Base-by-base conservation (phyloP, 106 monocot genomes). In the Acorus calamus region DNA sequence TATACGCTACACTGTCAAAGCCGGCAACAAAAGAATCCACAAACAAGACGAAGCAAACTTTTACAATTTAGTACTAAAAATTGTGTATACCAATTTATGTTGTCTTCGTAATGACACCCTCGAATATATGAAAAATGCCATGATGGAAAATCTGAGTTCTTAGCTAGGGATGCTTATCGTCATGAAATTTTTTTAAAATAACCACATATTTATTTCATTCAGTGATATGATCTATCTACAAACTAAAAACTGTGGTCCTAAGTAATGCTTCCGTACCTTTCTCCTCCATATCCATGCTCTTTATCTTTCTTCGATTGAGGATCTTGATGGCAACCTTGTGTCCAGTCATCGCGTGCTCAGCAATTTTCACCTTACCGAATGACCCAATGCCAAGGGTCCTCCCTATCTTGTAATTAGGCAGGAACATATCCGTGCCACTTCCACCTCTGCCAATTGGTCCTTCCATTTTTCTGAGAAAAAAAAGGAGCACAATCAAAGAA, bases 291-390 rank as follows among this genome's bases (percentile, higher is more conserved):
- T 82, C 81, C 28, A 28, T 28, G 28, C 28, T 28, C 28, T 28
- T 28, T 28, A 28, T 28, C 28, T 28, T 28, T 28, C 28, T 28
- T 28, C 28, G 28, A 1, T 28, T 28, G 28, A 28, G 28, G 28
- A 28, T 28, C 28, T 28, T 82, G 53, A 82, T 70, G 13, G 81
- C 81, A 42, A 82, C 81, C 58, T 66, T 77, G 57, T 77, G 81
- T 7, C 81, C 77, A n/a, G 81, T 82, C 59, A 70, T 42, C 11
- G 57, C 70, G 74, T 82, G 81, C 57, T 77, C 81, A 2, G 81
- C 81, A 57, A 82, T 70, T 64, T 82, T 82, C 6, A 82, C 81
- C 60, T 82, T 82, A 7, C 73, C 81, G 64, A 82, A 82, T 50
- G 81, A 70, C 3, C 81, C 81, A 62, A 82, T 82, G 57, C 81